Evolutionary conservation across 2,329 filamentous ascomycete species (phyloP), one percentile per base, ranked within the genome.

Genomic region (Trichoderma sp.): DNA sequence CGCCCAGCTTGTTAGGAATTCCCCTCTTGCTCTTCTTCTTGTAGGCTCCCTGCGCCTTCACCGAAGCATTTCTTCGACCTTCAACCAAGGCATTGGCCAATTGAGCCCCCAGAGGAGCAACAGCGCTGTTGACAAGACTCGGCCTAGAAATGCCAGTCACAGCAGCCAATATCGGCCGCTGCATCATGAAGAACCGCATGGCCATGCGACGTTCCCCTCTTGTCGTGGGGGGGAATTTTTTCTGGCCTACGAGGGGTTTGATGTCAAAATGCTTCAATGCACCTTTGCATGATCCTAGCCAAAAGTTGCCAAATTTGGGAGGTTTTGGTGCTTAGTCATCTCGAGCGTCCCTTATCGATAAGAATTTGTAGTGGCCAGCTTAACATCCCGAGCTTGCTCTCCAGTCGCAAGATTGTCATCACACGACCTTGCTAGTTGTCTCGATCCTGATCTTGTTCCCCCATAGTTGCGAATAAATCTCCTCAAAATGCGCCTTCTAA

Each of bases 1-100:
- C 95, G 76, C 96, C 96, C 76, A 99, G 85, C 81, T 97, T 94
- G 85, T 97, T 97, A 34, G 87, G 85, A 73, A 89, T 86, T 28
- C 87, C 88, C 79, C 85, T 86, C 81, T 89, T 87, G 77, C 85
- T 84, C 76, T 84, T 85, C 76, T 89, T 79, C 78, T 92, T 97
- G 82, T 91, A 91, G 65, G 88, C 87, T 81, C 89, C 89, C 83
- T 91, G 90, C 58, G 88, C 85, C 79, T 91, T 91, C 79, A 89
- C 87, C 28, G 87, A 84, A 74, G 88, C 88, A 76, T 86, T 83
- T 79, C 88, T 84, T 74, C 84, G 83, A 75, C 87, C 87, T 74
- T 85, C 81, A 11, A 86, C 84, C 68, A 81, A 79, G 65, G 80
- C 79, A 79, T 83, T 84, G 73, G 80, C 80, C 76, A 80, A 74